Evolutionary conservation across 176 grass and related monocot species (phyloP).

Genomic region (Oryza meridionalis): DNA sequence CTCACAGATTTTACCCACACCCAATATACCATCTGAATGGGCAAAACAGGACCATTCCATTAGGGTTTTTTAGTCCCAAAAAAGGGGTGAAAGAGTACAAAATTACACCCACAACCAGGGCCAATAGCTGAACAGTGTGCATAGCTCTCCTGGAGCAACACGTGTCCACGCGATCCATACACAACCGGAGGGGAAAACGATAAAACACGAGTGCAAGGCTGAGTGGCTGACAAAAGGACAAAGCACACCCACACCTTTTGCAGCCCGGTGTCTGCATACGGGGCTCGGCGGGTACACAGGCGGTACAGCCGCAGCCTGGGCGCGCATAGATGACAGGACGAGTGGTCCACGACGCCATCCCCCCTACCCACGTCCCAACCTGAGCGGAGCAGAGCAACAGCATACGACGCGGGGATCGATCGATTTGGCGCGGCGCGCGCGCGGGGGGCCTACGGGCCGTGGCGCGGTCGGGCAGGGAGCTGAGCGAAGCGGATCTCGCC

Average conservation of each 20-base stretch:
- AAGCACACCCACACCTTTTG: background rate
- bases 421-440: background rate
- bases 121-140: too few relatives aligned
- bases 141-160: background rate
- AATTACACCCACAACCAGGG: background rate
- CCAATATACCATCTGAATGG: background rate
- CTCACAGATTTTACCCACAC: background rate
- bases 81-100: background rate
- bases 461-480: background rate
- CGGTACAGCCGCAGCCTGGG: background rate
- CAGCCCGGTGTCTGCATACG: conserved; percentile 13
- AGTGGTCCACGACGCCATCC: background rate
- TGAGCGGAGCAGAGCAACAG: conserved; percentile 1
- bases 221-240: conserved; percentile 10
- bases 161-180: background rate
- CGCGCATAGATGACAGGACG: background rate
- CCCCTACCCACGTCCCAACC: background rate
- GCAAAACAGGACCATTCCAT: background rate
- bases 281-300: background rate
- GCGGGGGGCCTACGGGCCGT: background rate
- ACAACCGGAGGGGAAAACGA: background rate
- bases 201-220: background rate
- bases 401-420: background rate
- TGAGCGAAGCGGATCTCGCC: background rate
- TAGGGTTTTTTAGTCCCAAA: background rate